Base-by-base conservation (phyloP, 495 filamentous ascomycete genomes). In the Chaetomium tenue region DNA sequence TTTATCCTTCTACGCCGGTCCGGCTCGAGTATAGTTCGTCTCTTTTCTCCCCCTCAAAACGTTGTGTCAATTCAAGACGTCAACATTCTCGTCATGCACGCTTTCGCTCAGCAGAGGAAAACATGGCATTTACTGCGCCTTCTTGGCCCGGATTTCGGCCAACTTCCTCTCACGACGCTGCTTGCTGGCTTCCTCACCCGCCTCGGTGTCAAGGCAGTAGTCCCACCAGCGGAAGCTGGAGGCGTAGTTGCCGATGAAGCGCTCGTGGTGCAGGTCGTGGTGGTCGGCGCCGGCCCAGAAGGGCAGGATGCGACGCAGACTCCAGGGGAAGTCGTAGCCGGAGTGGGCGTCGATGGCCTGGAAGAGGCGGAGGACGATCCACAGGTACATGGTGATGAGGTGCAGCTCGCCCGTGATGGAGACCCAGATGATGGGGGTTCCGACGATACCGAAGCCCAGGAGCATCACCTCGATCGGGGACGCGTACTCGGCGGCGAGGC, bases 191-290 rank as follows among this genome's bases (percentile, higher is more conserved):
- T 94, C 94, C 5, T 90, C 87, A 44, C 89, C 91, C 67, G 91
- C 90, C 81, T 98, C 93, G 58, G 94, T 98, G 76, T 97, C 92
- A 61, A 97, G 84, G 66, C 89, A 67, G 74, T 89, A 94, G 77
- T 98, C 94, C 94, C 95, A 98, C 95, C 95, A 98, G 72, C 95
- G 86, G 86, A 98, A 98, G 80, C 91, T 95, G 74, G 92, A 96
- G 26, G 93, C 83, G 75, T 97, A 98, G 80, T 98, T 98, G 60
- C 94, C 94, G 69, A 98, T 91, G 82, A 98, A 98, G 65, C 88
- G 86, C 82, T 98, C 94, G 77, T 98, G 94, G 77, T 98, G 94
- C 30, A 91, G 80, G 73, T 98, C 94, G 77, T 98, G 94, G 79
- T 97, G 93, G 64, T 96, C 88, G 40, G 94, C 94, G 67, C 94